Base-by-base conservation (phyloP, 2,329 filamentous ascomycete species). In the Cryoendolithus antarcticus region DNA sequence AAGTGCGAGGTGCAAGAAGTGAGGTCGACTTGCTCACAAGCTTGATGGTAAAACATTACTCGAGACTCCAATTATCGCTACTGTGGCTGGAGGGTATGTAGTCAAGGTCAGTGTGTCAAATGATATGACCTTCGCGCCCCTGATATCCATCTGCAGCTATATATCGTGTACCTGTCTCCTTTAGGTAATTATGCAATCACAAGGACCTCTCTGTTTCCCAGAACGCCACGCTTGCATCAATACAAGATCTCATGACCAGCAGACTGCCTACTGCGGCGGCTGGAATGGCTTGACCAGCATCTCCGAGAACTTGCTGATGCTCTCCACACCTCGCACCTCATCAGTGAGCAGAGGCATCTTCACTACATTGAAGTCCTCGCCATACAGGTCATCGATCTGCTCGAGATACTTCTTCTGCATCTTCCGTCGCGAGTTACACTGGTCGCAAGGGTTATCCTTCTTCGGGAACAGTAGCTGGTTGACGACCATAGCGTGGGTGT, bases 351-450 rank as follows among this genome's bases (percentile, higher is more conserved):
- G 64, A 30, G 91, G 91, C 88, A 98, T 96, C 71, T 89, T 89
- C 51, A 98, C 89, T 30, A 98, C 88, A 59, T 98, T 94, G 69
- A 98, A 98, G 62, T 98, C 91, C 57, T 95, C 88, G 11, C 54
- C 55, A 60, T 98, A 98, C 43, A 98, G 67, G 68, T 98, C 91
- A 65, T 93, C 88, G 55, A 96, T 96, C 71, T 98, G 89, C 59
- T 96, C 88, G 33, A 98, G 72, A 60, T 98, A 98, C 69, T 98
- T 98, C 71, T 86, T 91, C 71, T 98, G 91, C 91, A 98, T 98
- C 70, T 93, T 93, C 56, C 88, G 72, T 48, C 91, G 72, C 34
- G 91, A 83, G 59, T 86, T 93, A 65, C 91, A 98, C 69, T 98
- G 91, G 46, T 95, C 86, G 63, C 91, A 98, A 30, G 77, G 74